Conservation (phyloP, 164 flowering plant genomes). For the Taxillus chinensis region DNA sequence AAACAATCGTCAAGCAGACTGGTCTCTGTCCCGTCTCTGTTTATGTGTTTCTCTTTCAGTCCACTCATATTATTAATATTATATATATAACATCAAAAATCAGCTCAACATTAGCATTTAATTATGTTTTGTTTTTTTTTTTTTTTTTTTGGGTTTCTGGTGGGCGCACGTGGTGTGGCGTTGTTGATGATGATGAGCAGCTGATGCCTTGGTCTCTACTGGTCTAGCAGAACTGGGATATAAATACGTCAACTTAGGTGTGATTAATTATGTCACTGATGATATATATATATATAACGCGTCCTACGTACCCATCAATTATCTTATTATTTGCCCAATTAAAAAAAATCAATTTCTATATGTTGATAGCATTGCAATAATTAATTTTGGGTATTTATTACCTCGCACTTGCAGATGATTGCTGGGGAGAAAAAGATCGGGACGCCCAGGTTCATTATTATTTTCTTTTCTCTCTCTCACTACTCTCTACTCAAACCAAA, state of each 20-base stretch:
- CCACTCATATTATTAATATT: too few species aligned
- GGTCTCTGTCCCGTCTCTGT: background rate
- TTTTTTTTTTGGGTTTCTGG: too few species aligned
- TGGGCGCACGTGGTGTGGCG: too few species aligned
- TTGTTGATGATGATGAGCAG: slow-evolving; percentile 1
- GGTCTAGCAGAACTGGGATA: slow-evolving; percentile 16
- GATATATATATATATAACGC: too few species aligned
- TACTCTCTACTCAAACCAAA: background rate
- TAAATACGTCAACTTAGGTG: slow-evolving; percentile 9
- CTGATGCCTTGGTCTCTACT: slow-evolving; percentile 13
- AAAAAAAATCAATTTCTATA: background rate
- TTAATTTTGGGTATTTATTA: background rate
- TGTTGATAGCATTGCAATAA: background rate
- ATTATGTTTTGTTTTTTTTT: too few species aligned
- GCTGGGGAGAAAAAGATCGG: slow-evolving; percentile 21
- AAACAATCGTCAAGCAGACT: background rate
- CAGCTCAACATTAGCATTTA: too few species aligned
- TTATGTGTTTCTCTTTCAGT: too few species aligned
- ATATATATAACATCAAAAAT: too few species aligned
- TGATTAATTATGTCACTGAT: too few species aligned
- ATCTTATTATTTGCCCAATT: background rate
- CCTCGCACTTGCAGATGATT: slow-evolving; percentile 13
- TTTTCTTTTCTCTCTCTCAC: background rate
- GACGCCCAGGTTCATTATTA: slow-evolving; percentile 11
- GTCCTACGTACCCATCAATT: too few species aligned